These are phyloP conservation scores for Pseudogymnoascus sp. DNA, from an alignment of 2,329 filamentous ascomycete genomes.

Conservation along the genomic window DNA sequence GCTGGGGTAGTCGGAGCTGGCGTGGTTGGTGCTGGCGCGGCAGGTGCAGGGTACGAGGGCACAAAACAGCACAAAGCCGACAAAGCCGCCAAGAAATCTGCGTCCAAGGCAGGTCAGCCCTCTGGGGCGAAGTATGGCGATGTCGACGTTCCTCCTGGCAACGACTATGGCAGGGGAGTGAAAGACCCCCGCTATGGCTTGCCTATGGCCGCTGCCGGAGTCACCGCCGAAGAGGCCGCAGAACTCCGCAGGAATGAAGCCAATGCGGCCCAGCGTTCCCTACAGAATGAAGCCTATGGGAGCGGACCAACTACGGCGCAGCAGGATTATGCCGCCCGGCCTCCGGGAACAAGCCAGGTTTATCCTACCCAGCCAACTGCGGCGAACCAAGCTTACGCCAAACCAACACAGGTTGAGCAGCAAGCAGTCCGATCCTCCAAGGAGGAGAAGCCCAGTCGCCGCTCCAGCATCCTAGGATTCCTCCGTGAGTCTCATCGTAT, in stretches of 20 bases:
- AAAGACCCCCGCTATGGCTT: conserved; percentile 3
- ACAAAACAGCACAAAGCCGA: background rate
- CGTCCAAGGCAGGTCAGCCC: background rate
- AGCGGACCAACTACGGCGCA: background rate
- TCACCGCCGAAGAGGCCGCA: background rate
- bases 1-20: background rate
- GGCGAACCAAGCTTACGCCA: background rate
- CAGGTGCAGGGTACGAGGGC: background rate
- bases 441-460: conserved; percentile 12
- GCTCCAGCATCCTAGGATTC: conserved; percentile 19
- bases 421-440: conserved; percentile 10
- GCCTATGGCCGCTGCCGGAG: background rate
- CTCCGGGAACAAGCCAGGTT: background rate
- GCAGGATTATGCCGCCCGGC: background rate
- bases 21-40: background rate
- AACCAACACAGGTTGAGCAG: conserved; percentile 13
- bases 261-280: background rate
- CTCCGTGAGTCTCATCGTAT: conserved; percentile 16
- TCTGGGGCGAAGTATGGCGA: background rate
- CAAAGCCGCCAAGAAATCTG: background rate
- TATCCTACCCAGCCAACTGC: background rate
- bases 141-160: background rate
- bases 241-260: background rate
- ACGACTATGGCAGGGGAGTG: background rate
- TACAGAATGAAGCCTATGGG: background rate